These are phyloP conservation scores for Ilyonectria mors-panacis DNA, from an alignment of 2,329 filamentous ascomycete species.

Conservation along the genomic window DNA sequence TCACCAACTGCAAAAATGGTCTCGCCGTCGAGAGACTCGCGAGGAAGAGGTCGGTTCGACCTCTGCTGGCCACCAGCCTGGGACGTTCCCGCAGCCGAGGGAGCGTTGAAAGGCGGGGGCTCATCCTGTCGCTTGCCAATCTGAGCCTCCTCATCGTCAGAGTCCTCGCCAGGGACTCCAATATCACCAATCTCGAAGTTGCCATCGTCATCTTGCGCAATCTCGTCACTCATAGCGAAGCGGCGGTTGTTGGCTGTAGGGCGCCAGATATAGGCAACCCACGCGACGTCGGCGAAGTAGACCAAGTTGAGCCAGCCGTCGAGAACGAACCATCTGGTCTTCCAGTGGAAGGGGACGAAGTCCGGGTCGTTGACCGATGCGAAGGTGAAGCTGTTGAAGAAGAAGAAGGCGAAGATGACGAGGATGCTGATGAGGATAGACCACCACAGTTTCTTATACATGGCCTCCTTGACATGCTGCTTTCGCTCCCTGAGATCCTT, in stretches of 20 bases:
- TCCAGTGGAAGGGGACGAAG: conserved; percentile 97
- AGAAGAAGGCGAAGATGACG: conserved; percentile 98
- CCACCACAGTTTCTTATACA: conserved; percentile 99
- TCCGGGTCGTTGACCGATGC: conserved; percentile 87
- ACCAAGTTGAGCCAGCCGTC: conserved; percentile 98
- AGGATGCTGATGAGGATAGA: conserved; percentile 92
- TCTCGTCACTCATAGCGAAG: conserved; percentile 99
- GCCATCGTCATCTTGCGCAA: conserved; percentile 97
- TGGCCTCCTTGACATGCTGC: conserved; percentile 91
- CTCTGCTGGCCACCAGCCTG: conserved; percentile 43
- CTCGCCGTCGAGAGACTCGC: conserved; percentile 82
- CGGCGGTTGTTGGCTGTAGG: conserved; percentile 96
- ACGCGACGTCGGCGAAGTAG: conserved; percentile 93
- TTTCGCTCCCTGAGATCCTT: conserved; percentile 96
- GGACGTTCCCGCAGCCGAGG: conserved; percentile 43
- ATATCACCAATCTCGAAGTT: conserved; percentile 95
- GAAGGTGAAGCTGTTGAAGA: conserved; percentile 97
- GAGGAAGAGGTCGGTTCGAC: conserved; percentile 57
- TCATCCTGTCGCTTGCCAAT: conserved; percentile 56
- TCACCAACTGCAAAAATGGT: conserved; percentile 97
- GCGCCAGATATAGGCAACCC: conserved; percentile 95
- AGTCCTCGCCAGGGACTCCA: conserved; percentile 77
- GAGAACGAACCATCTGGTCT: conserved; percentile 95
- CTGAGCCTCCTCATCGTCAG: conserved; percentile 69
- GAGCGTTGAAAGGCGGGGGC: conserved; percentile 44